Percentiles rank a stretch among this genome's conserved stretches.
Conservation (phyloP, 2,329 filamentous ascomycete genomes). For the Pleurostoma richardsiae region DNA sequence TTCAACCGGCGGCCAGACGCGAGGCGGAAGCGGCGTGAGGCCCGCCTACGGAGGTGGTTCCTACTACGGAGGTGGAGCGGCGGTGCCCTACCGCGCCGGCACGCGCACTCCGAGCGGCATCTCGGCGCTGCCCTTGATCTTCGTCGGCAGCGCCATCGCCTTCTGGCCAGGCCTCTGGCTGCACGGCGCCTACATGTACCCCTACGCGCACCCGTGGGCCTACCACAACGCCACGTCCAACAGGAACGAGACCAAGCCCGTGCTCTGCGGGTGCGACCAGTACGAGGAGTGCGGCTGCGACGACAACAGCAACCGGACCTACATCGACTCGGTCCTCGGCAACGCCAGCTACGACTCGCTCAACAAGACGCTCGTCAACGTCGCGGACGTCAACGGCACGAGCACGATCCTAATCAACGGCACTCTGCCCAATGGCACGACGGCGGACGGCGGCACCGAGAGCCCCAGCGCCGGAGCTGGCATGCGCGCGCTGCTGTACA, state of each 20-base stretch:
- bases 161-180: constrained; percentile 65
- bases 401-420: constrained; percentile 68
- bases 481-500: constrained; percentile 25
- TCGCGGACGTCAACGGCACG: constrained; percentile 59
- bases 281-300: constrained; percentile 62
- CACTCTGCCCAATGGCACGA: constrained; percentile 66
- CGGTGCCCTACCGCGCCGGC: constrained; percentile 56
- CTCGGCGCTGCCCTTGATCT: constrained; percentile 37
- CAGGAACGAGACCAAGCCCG: constrained; percentile 53
- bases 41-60: constrained; percentile 56
- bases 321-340: constrained; percentile 59
- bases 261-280: constrained; percentile 56
- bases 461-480: constrained; percentile 28
- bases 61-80: constrained; percentile 64
- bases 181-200: constrained; percentile 56
- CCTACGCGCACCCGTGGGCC: constrained; percentile 44
- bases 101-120: constrained; percentile 43
- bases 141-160: constrained; percentile 39
- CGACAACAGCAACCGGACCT: constrained; percentile 55
- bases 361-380: constrained; percentile 57
- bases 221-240: constrained; percentile 46
- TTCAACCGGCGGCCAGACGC: constrained; percentile 46
- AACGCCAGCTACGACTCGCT: constrained; percentile 55
- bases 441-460: constrained; percentile 39
- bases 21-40: constrained; percentile 50